Evolutionary conservation across 225 moss, liverwort and hornwort genomes (phyloP), one percentile per base, ranked within the genome.

Genomic region (Antitrichia curtipendula): DNA sequence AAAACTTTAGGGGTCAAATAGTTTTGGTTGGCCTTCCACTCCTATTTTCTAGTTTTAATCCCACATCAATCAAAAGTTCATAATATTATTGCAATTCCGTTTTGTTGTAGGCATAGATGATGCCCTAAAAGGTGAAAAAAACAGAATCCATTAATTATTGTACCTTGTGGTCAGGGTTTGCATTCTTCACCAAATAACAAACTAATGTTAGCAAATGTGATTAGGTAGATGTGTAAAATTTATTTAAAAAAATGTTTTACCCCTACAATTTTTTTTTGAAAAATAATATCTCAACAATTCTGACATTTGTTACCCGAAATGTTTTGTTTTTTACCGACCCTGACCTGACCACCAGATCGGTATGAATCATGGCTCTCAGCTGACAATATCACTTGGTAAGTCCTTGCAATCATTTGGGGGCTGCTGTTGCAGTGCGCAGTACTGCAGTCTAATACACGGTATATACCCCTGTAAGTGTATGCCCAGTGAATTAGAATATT

Each of bases 71-170:
- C 7, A 22, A 66, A n/a, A 19, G 36, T n/a, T n/a, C 16, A 31
- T 31, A 16, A 31, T 31, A 16, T 21, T 66, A n/a, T 21, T n/a
- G n/a, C 0, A 12, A 0, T 66, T 1, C 6, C 6, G 2, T n/a
- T 66, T n/a, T n/a, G 11, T n/a, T 11, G 21, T 12, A 1, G 21
- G 6, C 36, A 61, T 61, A 7, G 13, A 61, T 3, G 7, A 29
- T 61, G 28, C 7, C 60, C 28, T 28, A 49, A 49, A 49, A 49
- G 3, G 47, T 3, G 9, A 3, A 10, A 10, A 49, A 49, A 49
- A 10, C 3, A 49, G 10, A 49, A 49, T 3, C 8, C 2, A 65
- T 12, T 21, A 15, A 22, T 13, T 23, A 23, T 13, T 7, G 2
- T 38, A 68, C 17, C 63, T 17, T 63, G 5, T 63, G 5, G 5